phyloP scores from a whole-genome alignment of 2,329 filamentous ascomycete genomes.

The Graphiopsis chlorocephala region DNA sequence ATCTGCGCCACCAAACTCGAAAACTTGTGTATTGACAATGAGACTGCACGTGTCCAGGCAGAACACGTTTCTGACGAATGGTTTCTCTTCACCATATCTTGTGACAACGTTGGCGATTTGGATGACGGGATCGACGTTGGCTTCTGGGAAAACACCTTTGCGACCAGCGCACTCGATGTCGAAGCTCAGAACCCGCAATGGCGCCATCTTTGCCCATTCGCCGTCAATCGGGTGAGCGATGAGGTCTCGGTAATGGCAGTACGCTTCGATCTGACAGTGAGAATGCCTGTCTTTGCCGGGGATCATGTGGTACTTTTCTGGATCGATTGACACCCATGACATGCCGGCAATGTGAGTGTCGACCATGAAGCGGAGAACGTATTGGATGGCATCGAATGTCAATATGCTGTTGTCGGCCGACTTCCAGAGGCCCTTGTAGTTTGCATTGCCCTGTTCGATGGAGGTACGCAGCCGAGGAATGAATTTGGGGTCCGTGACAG shows the following conservation, averaged over 20 bases:
- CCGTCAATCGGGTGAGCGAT: constrained; percentile 85
- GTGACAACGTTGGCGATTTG: constrained; percentile 98
- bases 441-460: constrained; percentile 73
- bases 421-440: constrained; percentile 90
- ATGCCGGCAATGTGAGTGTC: constrained; percentile 93
- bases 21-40: constrained; percentile 91
- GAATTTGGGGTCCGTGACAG: constrained; percentile 82
- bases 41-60: constrained; percentile 87
- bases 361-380: constrained; percentile 95
- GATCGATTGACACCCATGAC: constrained; percentile 91
- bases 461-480: constrained; percentile 72
- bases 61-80: constrained; percentile 95
- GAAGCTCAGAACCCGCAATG: constrained; percentile 86
- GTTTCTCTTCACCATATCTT: constrained; percentile 89
- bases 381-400: constrained; percentile 95
- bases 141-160: constrained; percentile 95
- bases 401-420: constrained; percentile 67
- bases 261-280: constrained; percentile 93
- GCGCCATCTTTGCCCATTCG: constrained; percentile 98
- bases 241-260: constrained; percentile 76
- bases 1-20: constrained; percentile 61
- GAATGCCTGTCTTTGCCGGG: constrained; percentile 69
- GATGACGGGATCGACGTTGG: constrained; percentile 88
- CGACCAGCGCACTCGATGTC: constrained; percentile 98
- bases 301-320: constrained; percentile 70